Percentiles rank a stretch among this genome's conserved stretches.
Conservation (phyloP, 176 grass and related monocot species). For the Juncus effusus region DNA sequence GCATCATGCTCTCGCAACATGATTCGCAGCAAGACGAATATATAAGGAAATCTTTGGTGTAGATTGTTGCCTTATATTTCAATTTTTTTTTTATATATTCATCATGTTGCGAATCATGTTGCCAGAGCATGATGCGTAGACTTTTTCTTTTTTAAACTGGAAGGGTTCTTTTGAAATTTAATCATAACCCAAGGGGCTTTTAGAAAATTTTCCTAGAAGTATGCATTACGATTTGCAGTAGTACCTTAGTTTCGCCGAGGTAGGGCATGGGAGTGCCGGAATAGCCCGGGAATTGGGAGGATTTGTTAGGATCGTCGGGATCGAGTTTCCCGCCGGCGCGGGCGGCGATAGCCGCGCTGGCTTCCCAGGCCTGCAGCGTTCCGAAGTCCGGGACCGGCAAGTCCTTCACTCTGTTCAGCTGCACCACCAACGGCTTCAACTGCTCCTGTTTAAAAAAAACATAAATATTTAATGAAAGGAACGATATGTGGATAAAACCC, state of each 20-base stretch:
- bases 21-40: too few species aligned
- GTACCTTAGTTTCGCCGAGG: constrained; percentile 85
- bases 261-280: constrained; percentile 81
- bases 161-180: too few species aligned
- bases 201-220: too few species aligned
- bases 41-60: too few species aligned
- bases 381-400: constrained; percentile 90
- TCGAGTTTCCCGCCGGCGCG: constrained; percentile 44
- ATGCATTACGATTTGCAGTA: too few species aligned
- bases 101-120: too few species aligned
- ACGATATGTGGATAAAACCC: constrained; percentile 4
- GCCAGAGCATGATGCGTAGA: too few species aligned
- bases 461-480: neutral
- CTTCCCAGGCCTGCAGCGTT: constrained; percentile 87
- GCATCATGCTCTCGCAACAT: too few species aligned
- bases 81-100: too few species aligned
- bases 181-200: too few species aligned
- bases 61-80: too few species aligned
- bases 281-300: constrained; percentile 64
- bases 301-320: constrained; percentile 62
- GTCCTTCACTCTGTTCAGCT: constrained; percentile 79
- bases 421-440: constrained; percentile 70
- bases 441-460: constrained; percentile 56
- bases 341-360: constrained; percentile 54
- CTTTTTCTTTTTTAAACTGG: too few species aligned